Conservation (phyloP, 2,329 filamentous ascomycete species). For the Hypoxylon sp. region DNA sequence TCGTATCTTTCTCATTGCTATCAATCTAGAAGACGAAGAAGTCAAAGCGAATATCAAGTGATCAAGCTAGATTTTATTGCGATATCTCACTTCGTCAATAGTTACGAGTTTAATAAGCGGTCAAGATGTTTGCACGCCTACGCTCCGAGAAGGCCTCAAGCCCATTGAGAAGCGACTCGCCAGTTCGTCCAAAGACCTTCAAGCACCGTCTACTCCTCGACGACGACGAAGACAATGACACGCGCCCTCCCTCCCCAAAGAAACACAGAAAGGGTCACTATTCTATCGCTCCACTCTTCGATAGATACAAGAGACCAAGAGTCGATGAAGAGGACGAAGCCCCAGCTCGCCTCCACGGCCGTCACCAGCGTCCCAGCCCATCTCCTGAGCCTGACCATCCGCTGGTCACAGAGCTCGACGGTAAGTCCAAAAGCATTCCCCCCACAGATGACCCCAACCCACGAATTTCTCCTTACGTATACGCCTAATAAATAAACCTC, state of each 20-base stretch:
- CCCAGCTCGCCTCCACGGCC: slow-evolving; percentile 25
- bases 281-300: slow-evolving; percentile 44
- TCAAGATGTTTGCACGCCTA: slow-evolving; percentile 37
- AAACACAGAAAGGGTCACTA: slow-evolving; percentile 34
- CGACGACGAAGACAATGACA: slow-evolving; percentile 29
- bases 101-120: not conserved
- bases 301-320: slow-evolving; percentile 37
- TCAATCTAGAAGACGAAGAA: not conserved
- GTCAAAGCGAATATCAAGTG: not conserved
- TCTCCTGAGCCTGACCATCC: slow-evolving; percentile 41
- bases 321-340: slow-evolving; percentile 26
- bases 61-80: not conserved
- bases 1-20: not conserved
- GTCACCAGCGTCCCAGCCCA: slow-evolving; percentile 35
- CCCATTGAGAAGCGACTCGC: slow-evolving; percentile 24
- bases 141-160: slow-evolving; percentile 18
- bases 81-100: not conserved
- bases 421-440: slow-evolving; percentile 31
- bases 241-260: slow-evolving; percentile 36
- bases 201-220: slow-evolving; percentile 37
- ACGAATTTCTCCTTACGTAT: not conserved
- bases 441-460: not conserved
- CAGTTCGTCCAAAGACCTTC: slow-evolving; percentile 25
- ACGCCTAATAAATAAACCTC: not conserved
- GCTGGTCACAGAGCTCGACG: slow-evolving; percentile 41